phyloP scores from a whole-genome alignment of 805 yeast genomes.

The Sugiyamaella floridensis region DNA sequence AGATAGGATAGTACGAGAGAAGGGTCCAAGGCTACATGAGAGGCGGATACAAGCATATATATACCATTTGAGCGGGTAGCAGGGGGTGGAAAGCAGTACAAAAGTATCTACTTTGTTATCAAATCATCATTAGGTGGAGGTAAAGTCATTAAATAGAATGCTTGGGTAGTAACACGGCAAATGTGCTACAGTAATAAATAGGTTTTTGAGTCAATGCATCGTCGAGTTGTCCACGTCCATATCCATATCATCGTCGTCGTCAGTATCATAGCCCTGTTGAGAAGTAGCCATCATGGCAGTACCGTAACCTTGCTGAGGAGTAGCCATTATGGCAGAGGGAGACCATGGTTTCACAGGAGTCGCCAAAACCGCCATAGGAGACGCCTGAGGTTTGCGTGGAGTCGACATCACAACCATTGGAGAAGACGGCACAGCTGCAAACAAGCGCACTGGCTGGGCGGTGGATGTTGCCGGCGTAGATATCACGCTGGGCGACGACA shows the following conservation, averaged over 20 bases:
- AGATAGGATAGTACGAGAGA: background rate
- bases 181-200: background rate
- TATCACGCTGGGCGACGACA: background rate
- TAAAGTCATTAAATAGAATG: background rate
- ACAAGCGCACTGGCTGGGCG: background rate
- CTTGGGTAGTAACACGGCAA: background rate
- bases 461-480: constrained; percentile 2
- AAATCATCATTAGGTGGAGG: background rate
- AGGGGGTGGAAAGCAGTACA: too few relatives aligned
- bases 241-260: constrained; percentile 10
- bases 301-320: background rate
- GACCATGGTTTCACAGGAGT: background rate
- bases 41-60: background rate
- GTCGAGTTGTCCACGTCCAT: constrained; percentile 1
- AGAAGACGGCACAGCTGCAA: background rate
- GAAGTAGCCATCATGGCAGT: background rate
- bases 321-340: background rate
- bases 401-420: constrained; percentile 3
- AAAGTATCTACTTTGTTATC: too few relatives aligned
- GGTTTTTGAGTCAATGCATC: constrained; percentile 1
- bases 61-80: too few relatives aligned
- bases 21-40: background rate
- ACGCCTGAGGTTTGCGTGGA: background rate
- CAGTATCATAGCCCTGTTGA: constrained; percentile 2
- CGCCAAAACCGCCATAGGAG: background rate